Conservation (phyloP, 1,139 yeast species). For the Candida sp. region DNA sequence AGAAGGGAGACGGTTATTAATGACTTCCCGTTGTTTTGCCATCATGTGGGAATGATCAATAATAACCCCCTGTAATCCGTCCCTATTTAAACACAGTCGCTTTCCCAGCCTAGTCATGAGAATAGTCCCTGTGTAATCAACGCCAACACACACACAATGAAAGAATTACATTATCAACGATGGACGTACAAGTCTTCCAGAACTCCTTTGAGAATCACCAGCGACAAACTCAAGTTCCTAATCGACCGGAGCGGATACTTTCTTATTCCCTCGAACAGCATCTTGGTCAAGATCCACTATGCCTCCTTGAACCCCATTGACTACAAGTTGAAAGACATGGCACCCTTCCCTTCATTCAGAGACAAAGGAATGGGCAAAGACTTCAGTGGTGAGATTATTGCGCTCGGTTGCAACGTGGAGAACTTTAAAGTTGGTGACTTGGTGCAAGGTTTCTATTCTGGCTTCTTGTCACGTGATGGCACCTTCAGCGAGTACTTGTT, state of each 20-base stretch:
- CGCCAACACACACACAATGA: no score
- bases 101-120: no score
- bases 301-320: constrained; percentile 76
- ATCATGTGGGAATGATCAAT: no score
- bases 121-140: no score
- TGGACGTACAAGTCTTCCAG: not conserved
- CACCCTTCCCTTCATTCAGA: constrained; percentile 15
- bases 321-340: constrained; percentile 45
- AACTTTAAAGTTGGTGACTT: constrained; percentile 60
- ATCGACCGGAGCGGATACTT: not conserved
- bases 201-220: not conserved
- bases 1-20: no score
- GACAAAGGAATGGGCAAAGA: constrained; percentile 64
- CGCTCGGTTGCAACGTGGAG: constrained; percentile 47
- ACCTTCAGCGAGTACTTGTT: constrained; percentile 45
- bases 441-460: constrained; percentile 57
- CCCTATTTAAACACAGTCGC: not conserved
- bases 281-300: constrained; percentile 60
- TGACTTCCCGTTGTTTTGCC: no score
- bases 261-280: constrained; percentile 37
- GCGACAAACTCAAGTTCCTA: not conserved
- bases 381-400: constrained; percentile 63
- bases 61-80: not conserved
- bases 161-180: not conserved
- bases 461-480: constrained; percentile 51